Evolutionary conservation across 441 rosid genomes (phyloP).

Genomic region (Erysimum cheiri): DNA sequence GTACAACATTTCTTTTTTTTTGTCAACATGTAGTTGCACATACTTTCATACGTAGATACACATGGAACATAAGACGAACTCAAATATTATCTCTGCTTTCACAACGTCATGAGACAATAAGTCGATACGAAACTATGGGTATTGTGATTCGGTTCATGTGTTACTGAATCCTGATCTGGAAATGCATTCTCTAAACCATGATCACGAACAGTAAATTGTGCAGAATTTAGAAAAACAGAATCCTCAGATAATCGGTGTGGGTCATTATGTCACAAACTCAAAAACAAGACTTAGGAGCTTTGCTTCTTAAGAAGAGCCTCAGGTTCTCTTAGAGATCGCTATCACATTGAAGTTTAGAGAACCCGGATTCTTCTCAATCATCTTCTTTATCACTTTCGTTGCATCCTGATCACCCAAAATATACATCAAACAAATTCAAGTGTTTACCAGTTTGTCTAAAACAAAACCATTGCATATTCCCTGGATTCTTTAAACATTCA

Average conservation of each 20-base stretch:
- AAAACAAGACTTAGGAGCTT: slow-evolving; percentile 17
- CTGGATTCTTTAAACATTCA: neutral
- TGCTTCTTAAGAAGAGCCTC: slow-evolving; percentile 26
- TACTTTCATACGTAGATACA: no score
- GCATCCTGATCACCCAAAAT: slow-evolving; percentile 60
- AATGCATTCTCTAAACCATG: slow-evolving; percentile 4
- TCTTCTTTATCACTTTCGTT: slow-evolving; percentile 64
- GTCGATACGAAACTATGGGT: neutral
- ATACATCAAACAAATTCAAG: slow-evolving; percentile 12
- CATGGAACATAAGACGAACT: no score
- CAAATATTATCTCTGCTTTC: neutral
- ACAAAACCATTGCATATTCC: neutral
- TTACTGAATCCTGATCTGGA: neutral
- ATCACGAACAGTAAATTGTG: slow-evolving; percentile 4
- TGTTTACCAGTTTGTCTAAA: slow-evolving; percentile 1
- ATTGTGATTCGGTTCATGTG: neutral
- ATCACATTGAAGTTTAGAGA: slow-evolving; percentile 85
- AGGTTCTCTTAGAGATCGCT: slow-evolving; percentile 62
- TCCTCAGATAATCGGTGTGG: slow-evolving; percentile 13
- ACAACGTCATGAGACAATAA: neutral
- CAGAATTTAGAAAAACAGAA: slow-evolving; percentile 30
- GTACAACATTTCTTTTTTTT: no score
- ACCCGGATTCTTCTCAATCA: slow-evolving; percentile 76
- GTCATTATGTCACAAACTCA: slow-evolving; percentile 25
- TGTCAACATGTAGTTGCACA: no score